A percentile compares a stretch with the other conserved stretches of the same genome.
Conservation (phyloP, 2,329 filamentous ascomycete species). For the Bipolaris oryzae region DNA sequence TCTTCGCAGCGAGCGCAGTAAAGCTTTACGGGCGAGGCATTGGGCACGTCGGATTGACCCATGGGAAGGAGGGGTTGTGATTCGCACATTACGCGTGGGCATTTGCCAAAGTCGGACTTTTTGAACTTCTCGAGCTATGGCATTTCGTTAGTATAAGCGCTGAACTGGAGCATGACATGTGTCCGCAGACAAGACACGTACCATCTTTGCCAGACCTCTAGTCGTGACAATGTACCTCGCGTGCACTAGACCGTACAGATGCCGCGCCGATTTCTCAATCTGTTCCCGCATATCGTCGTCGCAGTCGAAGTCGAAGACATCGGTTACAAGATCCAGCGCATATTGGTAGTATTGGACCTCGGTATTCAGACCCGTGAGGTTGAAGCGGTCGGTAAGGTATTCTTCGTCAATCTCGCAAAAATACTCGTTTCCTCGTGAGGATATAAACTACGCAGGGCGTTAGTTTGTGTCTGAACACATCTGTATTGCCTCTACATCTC, state of each 20-base stretch:
- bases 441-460: slow-evolving; percentile 78
- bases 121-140: slow-evolving; percentile 97
- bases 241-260: slow-evolving; percentile 94
- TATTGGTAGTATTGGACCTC: slow-evolving; percentile 99
- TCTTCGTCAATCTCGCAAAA: slow-evolving; percentile 99
- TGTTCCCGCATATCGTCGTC: slow-evolving; percentile 98
- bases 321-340: slow-evolving; percentile 94
- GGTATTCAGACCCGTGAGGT: slow-evolving; percentile 93
- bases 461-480: slow-evolving; percentile 10
- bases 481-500: slow-evolving; percentile 7
- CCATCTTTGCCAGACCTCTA: slow-evolving; percentile 93
- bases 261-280: slow-evolving; percentile 95
- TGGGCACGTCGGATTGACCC: slow-evolving; percentile 88
- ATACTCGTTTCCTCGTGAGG: slow-evolving; percentile 96
- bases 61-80: slow-evolving; percentile 92
- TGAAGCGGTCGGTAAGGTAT: slow-evolving; percentile 97
- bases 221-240: slow-evolving; percentile 97
- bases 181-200: slow-evolving; percentile 49
- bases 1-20: slow-evolving; percentile 98
- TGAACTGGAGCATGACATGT: background rate
- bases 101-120: slow-evolving; percentile 97
- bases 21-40: slow-evolving; percentile 89
- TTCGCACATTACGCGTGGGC: slow-evolving; percentile 93
- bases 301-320: slow-evolving; percentile 98
- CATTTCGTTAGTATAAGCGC: slow-evolving; percentile 14